These are phyloP conservation scores for Termitomyces sp. DNA, from an alignment of 768 basidiomycete genomes.

Conservation along the genomic window DNA sequence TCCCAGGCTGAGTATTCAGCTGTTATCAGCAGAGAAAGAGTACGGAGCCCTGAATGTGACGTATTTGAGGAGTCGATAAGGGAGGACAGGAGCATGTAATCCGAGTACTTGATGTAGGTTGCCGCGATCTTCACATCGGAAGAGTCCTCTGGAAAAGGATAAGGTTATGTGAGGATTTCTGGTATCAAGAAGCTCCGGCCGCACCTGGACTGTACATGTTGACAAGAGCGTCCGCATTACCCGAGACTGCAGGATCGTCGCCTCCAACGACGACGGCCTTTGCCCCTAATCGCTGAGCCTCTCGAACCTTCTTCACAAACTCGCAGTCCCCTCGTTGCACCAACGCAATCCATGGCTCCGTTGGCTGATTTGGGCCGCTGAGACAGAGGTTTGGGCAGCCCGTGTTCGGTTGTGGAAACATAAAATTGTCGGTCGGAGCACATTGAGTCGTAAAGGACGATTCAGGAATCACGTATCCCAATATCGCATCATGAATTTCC, in stretches of 20 bases:
- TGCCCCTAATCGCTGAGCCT: constrained; percentile 73
- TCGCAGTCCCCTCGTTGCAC: constrained; percentile 88
- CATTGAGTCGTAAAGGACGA: constrained; percentile 63
- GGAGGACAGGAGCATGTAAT: constrained; percentile 67
- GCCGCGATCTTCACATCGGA: constrained; percentile 82
- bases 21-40: constrained; percentile 72
- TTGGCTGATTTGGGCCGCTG: constrained; percentile 50
- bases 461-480: constrained; percentile 70
- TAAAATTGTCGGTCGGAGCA: constrained; percentile 22
- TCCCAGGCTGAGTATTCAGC: constrained; percentile 85
- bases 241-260: constrained; percentile 58
- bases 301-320: constrained; percentile 84
- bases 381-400: constrained; percentile 73
- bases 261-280: constrained; percentile 92
- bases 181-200: constrained; percentile 15
- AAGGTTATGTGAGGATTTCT: not conserved
- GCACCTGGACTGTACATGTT: constrained; percentile 92
- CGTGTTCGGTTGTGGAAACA: constrained; percentile 33
- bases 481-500: constrained; percentile 61
- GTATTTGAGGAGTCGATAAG: constrained; percentile 74
- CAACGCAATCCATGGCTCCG: constrained; percentile 86
- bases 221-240: constrained; percentile 71
- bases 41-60: constrained; percentile 72
- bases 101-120: constrained; percentile 83
- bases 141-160: constrained; percentile 59